Conservation (phyloP, 1,284 basidiomycete species). For the Fomes fomentarius region DNA sequence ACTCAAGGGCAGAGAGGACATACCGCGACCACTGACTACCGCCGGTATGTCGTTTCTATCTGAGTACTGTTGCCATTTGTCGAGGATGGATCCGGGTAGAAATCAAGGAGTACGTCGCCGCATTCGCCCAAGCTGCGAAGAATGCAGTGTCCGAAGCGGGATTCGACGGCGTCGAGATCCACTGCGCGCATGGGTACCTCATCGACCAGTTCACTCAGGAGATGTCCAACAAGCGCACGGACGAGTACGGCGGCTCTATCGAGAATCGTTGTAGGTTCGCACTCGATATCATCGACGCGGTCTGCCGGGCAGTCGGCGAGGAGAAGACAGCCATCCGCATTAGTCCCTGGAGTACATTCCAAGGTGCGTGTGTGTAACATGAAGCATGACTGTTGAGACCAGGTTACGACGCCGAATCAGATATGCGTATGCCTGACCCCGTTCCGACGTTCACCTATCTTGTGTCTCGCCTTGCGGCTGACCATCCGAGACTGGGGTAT, state of each 20-base stretch:
- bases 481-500: constrained; percentile 56
- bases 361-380: constrained; percentile 41
- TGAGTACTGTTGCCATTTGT: not conserved
- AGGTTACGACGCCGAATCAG: constrained; percentile 28
- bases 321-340: constrained; percentile 52
- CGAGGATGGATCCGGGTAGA: constrained; percentile 27
- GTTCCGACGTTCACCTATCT: constrained; percentile 46
- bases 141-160: constrained; percentile 47
- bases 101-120: constrained; percentile 44
- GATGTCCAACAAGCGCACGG: constrained; percentile 54
- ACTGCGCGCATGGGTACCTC: constrained; percentile 42
- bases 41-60: constrained; percentile 23
- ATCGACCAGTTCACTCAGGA: constrained; percentile 48
- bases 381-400: constrained; percentile 24
- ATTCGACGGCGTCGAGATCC: constrained; percentile 47
- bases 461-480: constrained; percentile 36
- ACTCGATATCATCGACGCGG: constrained; percentile 51
- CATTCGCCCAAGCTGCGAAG: constrained; percentile 42
- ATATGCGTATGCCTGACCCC: constrained; percentile 52
- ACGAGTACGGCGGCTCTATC: constrained; percentile 60
- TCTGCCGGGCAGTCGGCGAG: constrained; percentile 46
- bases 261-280: constrained; percentile 57
- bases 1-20: constrained; percentile 30
- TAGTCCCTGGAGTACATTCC: constrained; percentile 51
- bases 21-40: constrained; percentile 39